Evolutionary conservation across 345 rosid species (phyloP), one percentile per base, ranked within the genome.

Genomic region (Microthlaspi erraticum): DNA sequence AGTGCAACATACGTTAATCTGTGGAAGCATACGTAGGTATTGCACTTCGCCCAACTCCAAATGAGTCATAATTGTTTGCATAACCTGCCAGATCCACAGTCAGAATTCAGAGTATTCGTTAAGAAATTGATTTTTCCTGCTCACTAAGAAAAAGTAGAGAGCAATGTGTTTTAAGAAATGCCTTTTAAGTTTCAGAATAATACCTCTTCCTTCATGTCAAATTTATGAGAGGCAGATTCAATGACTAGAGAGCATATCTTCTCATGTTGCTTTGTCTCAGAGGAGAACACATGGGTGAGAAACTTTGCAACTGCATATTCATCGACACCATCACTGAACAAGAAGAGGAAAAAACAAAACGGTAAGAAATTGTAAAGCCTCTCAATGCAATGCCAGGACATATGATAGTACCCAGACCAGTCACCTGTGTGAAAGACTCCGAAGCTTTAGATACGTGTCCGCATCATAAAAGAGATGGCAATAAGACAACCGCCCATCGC

Each of bases 201-300:
- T 8, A 93, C 99, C 95, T 93, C 96, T 80, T 91, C 99, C 81
- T 89, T 91, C 90, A 91, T 80, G 79, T 93, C 99, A 68, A 86
- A 85, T 70, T 84, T 83, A 18, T 80, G 87, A 54, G 97, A 86
- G 57, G 93, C 93, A 61, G 91, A 77, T 70, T 87, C 97, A 79
- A 81, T 87, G 67, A 82, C 81, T 45, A 94, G 60, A 5, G 99
- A 88, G 80, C 81, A 69, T 62, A 83, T 70, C 61, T 78, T 86
- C 54, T 85, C 92, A 43, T 12, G 77, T 10, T 71, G 80, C 70
- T 70, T 84, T 63, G 71, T 49, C 53, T 70, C 84, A 68, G 72
- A 75, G 55, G 82, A 32, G 70, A 94, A 91, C 67, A 91, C 83
- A 77, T 85, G 89, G 55, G 69, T 65, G 53, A 94, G 91, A 78